A percentile compares a stretch with the other conserved stretches of the same genome.
These are phyloP conservation scores for Phyllosticta citriasiana DNA, from an alignment of 2,329 filamentous ascomycete genomes.

Conservation along the genomic window DNA sequence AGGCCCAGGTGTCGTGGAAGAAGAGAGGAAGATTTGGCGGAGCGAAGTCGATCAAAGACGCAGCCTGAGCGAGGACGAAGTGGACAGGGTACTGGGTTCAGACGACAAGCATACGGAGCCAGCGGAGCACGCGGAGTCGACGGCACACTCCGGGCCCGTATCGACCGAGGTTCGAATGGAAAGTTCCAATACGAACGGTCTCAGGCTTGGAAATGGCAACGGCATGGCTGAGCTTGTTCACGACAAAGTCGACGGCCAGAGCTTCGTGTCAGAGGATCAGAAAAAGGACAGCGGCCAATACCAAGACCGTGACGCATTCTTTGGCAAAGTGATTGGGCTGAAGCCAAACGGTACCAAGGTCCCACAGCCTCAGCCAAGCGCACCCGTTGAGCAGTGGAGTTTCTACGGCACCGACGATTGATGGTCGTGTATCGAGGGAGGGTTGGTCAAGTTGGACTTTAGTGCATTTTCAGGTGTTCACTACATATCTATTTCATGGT, in stretches of 20 bases:
- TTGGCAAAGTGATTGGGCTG: neutral
- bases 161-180: neutral
- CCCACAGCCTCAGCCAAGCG: neutral
- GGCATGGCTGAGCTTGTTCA: neutral
- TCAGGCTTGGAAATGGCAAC: neutral
- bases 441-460: neutral
- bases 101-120: neutral
- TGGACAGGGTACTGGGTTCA: neutral
- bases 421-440: neutral
- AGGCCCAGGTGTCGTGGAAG: conserved; percentile 45
- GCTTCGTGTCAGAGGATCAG: neutral
- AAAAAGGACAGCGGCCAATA: neutral
- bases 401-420: neutral
- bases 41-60: conserved; percentile 23
- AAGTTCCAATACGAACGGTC: neutral
- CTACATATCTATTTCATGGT: no score
- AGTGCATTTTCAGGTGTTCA: no score
- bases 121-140: neutral
- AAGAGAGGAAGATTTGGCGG: conserved; percentile 47
- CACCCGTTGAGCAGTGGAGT: neutral
- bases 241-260: neutral
- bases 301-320: neutral
- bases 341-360: neutral
- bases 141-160: neutral
- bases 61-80: neutral